These are phyloP conservation scores for Microascus cirrosus DNA, from an alignment of 2,329 filamentous ascomycete species.

Conservation along the genomic window DNA sequence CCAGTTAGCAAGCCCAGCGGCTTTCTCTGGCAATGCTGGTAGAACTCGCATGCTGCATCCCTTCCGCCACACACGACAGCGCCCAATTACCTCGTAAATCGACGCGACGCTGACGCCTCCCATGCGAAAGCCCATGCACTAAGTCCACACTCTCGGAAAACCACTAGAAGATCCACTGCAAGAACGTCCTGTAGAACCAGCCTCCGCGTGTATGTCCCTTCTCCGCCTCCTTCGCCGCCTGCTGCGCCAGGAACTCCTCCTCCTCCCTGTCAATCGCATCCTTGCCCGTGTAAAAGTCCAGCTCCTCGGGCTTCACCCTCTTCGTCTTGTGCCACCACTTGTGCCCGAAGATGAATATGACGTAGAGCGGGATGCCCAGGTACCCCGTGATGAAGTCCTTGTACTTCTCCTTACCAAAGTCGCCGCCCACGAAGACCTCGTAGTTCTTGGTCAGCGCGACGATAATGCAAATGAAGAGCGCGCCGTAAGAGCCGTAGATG, in stretches of 20 bases:
- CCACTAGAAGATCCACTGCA: constrained; percentile 9
- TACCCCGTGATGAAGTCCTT: constrained; percentile 71
- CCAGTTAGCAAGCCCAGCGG: too few relatives aligned
- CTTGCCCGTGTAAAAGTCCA: constrained; percentile 63
- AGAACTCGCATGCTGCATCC: too few relatives aligned
- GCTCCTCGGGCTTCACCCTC: constrained; percentile 43
- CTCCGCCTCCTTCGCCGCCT: constrained; percentile 16
- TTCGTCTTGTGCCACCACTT: constrained; percentile 45
- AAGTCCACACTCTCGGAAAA: too few relatives aligned
- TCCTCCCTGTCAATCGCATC: constrained; percentile 64
- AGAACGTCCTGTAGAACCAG: constrained; percentile 8
- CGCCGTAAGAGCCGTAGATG: constrained; percentile 54
- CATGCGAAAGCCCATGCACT: too few relatives aligned
- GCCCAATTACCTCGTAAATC: too few relatives aligned
- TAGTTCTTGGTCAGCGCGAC: constrained; percentile 79
- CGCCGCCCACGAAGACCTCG: constrained; percentile 51
- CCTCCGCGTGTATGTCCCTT: constrained; percentile 4
- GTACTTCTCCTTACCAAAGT: constrained; percentile 35
- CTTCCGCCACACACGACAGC: too few relatives aligned
- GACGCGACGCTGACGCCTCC: too few relatives aligned
- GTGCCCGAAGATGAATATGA: constrained; percentile 58
- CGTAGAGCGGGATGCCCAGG: constrained; percentile 64
- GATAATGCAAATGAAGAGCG: constrained; percentile 58
- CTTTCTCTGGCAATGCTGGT: too few relatives aligned
- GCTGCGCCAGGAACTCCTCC: constrained; percentile 47